Evolutionary conservation across 768 basidiomycete species (phyloP).

Genomic region (Myochromella boudieri): DNA sequence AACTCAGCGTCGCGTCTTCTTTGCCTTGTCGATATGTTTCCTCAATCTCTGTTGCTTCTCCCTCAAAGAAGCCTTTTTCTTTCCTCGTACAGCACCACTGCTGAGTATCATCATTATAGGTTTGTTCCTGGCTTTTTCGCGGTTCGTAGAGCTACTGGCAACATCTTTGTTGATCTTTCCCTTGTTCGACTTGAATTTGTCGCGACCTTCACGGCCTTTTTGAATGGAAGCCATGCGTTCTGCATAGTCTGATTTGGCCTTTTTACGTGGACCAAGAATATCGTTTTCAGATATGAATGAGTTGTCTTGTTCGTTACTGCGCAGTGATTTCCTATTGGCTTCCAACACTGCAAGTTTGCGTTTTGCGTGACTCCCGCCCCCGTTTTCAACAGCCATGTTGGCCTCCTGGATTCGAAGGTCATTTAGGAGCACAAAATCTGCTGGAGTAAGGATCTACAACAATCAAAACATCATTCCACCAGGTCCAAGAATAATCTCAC

Average conservation of each 20-base stretch:
- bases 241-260: constrained; percentile 89
- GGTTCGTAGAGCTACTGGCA: constrained; percentile 86
- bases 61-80: constrained; percentile 79
- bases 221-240: constrained; percentile 90
- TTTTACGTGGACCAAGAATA: constrained; percentile 93
- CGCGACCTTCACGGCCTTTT: constrained; percentile 91
- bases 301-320: constrained; percentile 46
- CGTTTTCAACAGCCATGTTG: constrained; percentile 62
- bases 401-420: constrained; percentile 85
- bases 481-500: too few relatives aligned
- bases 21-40: constrained; percentile 72
- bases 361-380: constrained; percentile 76
- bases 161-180: constrained; percentile 88
- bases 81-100: constrained; percentile 72
- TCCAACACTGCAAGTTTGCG: constrained; percentile 86
- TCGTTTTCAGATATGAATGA: constrained; percentile 85
- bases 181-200: constrained; percentile 87
- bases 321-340: constrained; percentile 58
- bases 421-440: constrained; percentile 90
- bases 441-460: constrained; percentile 98
- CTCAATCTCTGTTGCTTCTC: constrained; percentile 81
- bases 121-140: constrained; percentile 91
- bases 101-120: constrained; percentile 93
- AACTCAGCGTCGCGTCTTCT: constrained; percentile 42
- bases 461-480: too few relatives aligned